phyloP scores from a whole-genome alignment of 768 basidiomycete species.

The Peribolospora kevripleyi region DNA sequence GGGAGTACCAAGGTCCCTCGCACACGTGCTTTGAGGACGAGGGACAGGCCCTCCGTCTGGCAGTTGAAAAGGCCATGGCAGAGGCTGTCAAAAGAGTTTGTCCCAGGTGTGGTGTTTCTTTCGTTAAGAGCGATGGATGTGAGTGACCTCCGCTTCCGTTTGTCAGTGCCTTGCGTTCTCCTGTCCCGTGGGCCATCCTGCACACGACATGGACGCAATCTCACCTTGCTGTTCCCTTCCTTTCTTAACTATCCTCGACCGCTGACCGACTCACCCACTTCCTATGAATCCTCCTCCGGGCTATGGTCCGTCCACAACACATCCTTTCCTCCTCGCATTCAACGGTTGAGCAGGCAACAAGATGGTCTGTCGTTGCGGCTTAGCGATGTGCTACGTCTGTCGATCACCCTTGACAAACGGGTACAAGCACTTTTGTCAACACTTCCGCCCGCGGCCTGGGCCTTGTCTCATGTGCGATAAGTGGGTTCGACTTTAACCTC shows the following conservation, averaged over 20 bases:
- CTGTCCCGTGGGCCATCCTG: no score
- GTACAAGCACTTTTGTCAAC: slow-evolving; percentile 9
- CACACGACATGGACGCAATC: no score
- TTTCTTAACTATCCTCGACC: no score
- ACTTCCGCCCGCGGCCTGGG: slow-evolving; percentile 2
- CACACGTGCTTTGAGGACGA: slow-evolving; percentile 4
- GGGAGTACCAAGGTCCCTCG: background rate
- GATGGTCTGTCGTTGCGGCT: slow-evolving; percentile 9
- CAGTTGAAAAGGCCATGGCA: slow-evolving; percentile 3
- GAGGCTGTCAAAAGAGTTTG: slow-evolving; percentile 10
- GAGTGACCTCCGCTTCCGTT: no score
- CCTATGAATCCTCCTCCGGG: no score
- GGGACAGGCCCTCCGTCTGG: background rate
- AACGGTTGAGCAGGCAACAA: background rate
- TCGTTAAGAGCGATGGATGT: slow-evolving; percentile 10
- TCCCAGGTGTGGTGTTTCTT: slow-evolving; percentile 6
- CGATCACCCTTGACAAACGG: background rate
- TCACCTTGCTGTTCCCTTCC: no score
- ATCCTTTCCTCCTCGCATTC: no score
- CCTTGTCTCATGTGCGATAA: background rate
- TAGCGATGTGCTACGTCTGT: slow-evolving; percentile 8
- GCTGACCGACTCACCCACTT: no score
- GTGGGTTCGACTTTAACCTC: no score
- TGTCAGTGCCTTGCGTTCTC: no score
- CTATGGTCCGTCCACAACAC: no score